Base-by-base conservation (phyloP, 345 rosid species). In the Limnanthes douglasii region DNA sequence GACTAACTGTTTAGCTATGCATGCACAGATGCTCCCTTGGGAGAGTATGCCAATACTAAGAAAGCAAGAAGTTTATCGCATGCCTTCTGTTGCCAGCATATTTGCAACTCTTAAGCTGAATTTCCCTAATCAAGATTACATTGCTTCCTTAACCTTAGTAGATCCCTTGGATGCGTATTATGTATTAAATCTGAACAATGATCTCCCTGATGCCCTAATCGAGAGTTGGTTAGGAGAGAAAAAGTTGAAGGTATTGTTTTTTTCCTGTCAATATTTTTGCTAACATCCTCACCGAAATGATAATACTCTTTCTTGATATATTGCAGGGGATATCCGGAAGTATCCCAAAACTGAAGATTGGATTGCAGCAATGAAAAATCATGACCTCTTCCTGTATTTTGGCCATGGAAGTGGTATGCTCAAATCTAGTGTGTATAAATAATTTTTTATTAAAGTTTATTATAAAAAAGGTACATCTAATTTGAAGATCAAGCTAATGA, bases 321-420 rank as follows among this genome's bases (percentile, higher is more conserved):
- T 37, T 41, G 12, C 69, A 84, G 96, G 98, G 98, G 26, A 84
- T 62, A 58, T 86, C 82, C 34, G 94, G 98, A 41, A 62, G 62
- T 33, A 77, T 58, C 23, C 96, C 96, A 2, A 60, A 70, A 23
- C 69, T 11, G 65, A 65, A 64, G 92, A 90, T 49, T 57, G 74
- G 59, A 53, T 75, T 45, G 45, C 49, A 30, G 94, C 96, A 45
- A 59, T 90, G 59, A 54, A 63, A 61, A 78, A 29, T 14, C 94
- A 77, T 38, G 98, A 90, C 54, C 94, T 90, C 25, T 90, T 74
- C 53, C 57, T 90, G 19, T 90, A 90, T 56, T 69, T 84, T 19
- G 96, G 93, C 51, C 98, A 90, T 52, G 96, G 96, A 60, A 77
- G 92, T 54, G 94, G 98, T 90, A 83, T 38, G 72, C 41, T 37